Conservation (phyloP, 257 asterid species). For the Solanum verrucosum region DNA sequence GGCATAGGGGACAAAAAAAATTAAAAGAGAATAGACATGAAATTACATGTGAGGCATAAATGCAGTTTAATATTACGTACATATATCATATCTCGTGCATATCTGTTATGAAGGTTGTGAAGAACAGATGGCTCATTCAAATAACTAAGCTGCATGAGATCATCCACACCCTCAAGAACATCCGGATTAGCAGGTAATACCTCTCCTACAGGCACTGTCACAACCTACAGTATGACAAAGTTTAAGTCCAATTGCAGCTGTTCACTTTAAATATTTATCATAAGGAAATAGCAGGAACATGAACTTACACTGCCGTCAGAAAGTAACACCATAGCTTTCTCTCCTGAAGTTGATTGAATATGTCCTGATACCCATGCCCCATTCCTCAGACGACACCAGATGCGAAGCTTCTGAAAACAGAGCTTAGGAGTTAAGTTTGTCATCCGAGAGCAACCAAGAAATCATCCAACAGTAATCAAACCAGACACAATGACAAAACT, state of each 20-base stretch:
- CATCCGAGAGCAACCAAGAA: not conserved
- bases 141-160: slow-evolving; percentile 82
- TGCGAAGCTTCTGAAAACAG: slow-evolving; percentile 55
- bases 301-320: slow-evolving; percentile 64
- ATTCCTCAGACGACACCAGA: slow-evolving; percentile 62
- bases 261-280: not conserved
- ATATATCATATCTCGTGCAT: slow-evolving; percentile 56
- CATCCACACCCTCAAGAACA: slow-evolving; percentile 81
- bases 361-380: slow-evolving; percentile 68
- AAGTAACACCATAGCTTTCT: slow-evolving; percentile 50
- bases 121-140: slow-evolving; percentile 92
- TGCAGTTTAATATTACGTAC: slow-evolving; percentile 32
- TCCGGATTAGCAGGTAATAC: slow-evolving; percentile 89
- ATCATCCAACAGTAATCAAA: not conserved
- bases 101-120: slow-evolving; percentile 71
- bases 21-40: slow-evolving; percentile 6
- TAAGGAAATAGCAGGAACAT: not conserved
- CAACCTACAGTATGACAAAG: slow-evolving; percentile 35
- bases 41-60: not conserved
- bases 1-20: slow-evolving; percentile 12
- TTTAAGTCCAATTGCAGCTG: not conserved
- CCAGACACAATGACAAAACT: not conserved
- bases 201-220: slow-evolving; percentile 42
- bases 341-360: slow-evolving; percentile 69
- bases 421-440: not conserved